Evolutionary conservation across 345 rosid species (phyloP), one percentile per base, ranked within the genome.

Genomic region (Abelmoschus esculentus): DNA sequence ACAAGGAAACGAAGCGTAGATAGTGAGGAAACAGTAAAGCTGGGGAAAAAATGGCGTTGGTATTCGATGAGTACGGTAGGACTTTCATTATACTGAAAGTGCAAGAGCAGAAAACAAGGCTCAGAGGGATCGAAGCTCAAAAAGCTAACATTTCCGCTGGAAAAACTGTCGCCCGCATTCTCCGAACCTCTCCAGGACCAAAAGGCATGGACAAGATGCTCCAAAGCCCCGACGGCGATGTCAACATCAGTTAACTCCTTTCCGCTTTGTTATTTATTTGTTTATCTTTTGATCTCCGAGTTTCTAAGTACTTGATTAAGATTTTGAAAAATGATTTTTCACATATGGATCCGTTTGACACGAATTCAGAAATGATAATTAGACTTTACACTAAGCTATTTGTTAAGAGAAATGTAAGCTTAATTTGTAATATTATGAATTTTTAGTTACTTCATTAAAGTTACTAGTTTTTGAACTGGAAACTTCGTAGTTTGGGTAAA

Each of bases 141-240:
- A 91, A 86, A 69, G 87, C 99, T 67, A 95, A 95, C 86, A 88
- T 91, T 62, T 83, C 99, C 57, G 96, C 98, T 5, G 98, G 92
- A 0, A 95, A 74, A 69, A 92, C 98, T 1, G 97, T 95, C 7
- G 89, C 97, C 80, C 93, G 97, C 70, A 90, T 95, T 79, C 97
- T 91, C 70, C 92, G 98, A 3, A 88, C 97, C 29, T 96, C 98
- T 3, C 96, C 92, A 36, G 99, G 99, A 10, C 99, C 99, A 65
- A 96, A 92, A 54, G 98, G 99, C 61, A 95, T 92, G 99, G 98
- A 95, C 75, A 91, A 95, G 84, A 91, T 95, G 89, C 96, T 95
- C 68, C 96, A 90, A 49, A 86, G 93, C 80, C 98, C 99, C 77
- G 99, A 90, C 72, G 99, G 96, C 75, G 98, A 96, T 69, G 89